Percentiles rank a stretch among this genome's conserved stretches.
Evolutionary conservation across 1,139 yeast genomes (phyloP).

Genomic region (Pichia kudriavzevii): DNA sequence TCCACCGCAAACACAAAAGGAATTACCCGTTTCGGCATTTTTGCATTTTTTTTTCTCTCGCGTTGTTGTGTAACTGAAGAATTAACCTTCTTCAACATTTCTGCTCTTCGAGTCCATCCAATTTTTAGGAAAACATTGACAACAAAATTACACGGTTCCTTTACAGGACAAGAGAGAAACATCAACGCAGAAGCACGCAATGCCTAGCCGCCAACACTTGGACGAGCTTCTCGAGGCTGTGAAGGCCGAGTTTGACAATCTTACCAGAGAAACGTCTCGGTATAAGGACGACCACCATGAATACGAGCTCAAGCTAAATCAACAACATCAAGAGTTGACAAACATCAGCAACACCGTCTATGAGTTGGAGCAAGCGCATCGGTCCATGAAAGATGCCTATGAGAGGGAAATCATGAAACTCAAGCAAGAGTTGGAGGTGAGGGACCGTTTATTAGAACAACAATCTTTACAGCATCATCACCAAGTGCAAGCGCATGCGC

Average conservation of each 20-base stretch:
- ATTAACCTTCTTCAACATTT: too few species aligned
- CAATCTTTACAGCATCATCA: constrained; percentile 23
- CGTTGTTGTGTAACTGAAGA: too few species aligned
- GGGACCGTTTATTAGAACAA: constrained; percentile 47
- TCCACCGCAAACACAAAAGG: too few species aligned
- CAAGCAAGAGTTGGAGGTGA: constrained; percentile 75
- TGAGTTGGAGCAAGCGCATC: constrained; percentile 89
- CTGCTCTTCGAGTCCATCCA: too few species aligned
- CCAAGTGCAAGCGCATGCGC: constrained; percentile 27
- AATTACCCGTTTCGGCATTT: too few species aligned
- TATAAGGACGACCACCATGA: constrained; percentile 92
- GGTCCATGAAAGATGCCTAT: constrained; percentile 91
- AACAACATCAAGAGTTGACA: constrained; percentile 91
- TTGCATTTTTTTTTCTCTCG: too few species aligned
- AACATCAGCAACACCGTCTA: constrained; percentile 91
- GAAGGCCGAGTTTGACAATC: constrained; percentile 83
- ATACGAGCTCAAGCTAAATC: constrained; percentile 81
- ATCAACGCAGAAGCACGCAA: too few species aligned
- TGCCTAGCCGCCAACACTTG: too few species aligned
- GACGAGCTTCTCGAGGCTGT: constrained; percentile 84
- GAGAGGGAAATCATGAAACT: constrained; percentile 86
- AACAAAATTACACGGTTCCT: too few species aligned
- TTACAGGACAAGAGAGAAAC: too few species aligned
- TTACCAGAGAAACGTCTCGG: constrained; percentile 78
- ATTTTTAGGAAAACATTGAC: too few species aligned